Percentiles rank a stretch among this genome's conserved stretches.
phyloP scores from a whole-genome alignment of 306 rosid genomes.

The Urtica urens region DNA sequence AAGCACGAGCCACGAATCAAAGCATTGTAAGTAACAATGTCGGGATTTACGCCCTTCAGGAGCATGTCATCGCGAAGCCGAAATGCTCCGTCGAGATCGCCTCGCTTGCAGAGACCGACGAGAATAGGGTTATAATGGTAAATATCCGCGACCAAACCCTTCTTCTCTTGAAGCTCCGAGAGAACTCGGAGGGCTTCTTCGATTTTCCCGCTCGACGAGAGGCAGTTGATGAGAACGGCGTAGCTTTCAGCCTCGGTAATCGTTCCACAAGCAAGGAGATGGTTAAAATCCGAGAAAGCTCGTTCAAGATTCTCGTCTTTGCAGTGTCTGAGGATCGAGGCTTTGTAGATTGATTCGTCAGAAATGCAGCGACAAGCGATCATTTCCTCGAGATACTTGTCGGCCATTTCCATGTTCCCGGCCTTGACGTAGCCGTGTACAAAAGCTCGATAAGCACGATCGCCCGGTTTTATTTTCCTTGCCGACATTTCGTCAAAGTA shows the following conservation, averaged over 20 bases:
- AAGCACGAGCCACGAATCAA: conserved; percentile 39
- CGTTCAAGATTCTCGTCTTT: conserved; percentile 22
- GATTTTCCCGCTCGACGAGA: conserved; percentile 31
- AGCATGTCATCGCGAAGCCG: conserved; percentile 29
- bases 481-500: conserved; percentile 29
- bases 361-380: conserved; percentile 22
- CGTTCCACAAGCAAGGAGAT: conserved; percentile 23
- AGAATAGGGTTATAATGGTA: conserved; percentile 32
- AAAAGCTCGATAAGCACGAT: conserved; percentile 36
- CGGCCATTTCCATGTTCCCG: conserved; percentile 29
- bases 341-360: conserved; percentile 19
- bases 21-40: conserved; percentile 27
- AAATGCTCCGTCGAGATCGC: conserved; percentile 27
- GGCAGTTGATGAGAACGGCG: conserved; percentile 26
- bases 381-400: conserved; percentile 30
- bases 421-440: conserved; percentile 21
- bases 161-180: conserved; percentile 26
- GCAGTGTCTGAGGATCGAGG: conserved; percentile 31
- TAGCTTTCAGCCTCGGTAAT: conserved; percentile 26
- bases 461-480: conserved; percentile 33
- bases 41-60: conserved; percentile 26
- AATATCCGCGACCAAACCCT: conserved; percentile 33
- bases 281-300: conserved; percentile 30
- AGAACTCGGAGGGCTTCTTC: conserved; percentile 33
- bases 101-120: conserved; percentile 28